These are phyloP conservation scores for Avena eriantha DNA, from an alignment of 176 grass and related monocot species.

Conservation along the genomic window DNA sequence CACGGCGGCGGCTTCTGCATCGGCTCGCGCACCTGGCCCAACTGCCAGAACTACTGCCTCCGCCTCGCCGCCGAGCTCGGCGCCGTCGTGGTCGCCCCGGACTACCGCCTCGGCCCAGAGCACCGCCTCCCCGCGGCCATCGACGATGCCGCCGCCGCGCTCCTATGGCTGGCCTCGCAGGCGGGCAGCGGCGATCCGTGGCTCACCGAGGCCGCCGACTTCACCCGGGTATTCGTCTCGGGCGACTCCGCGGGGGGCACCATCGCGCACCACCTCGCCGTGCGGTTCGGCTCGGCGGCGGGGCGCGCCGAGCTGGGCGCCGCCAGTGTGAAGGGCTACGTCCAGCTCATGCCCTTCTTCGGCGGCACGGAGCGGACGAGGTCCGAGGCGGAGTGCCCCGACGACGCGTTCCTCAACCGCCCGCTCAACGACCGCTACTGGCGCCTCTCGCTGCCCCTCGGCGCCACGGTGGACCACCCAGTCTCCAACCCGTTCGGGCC, in stretches of 20 bases:
- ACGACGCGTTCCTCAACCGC: conserved; percentile 69
- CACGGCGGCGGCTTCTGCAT: conserved; percentile 88
- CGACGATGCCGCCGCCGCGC: conserved; percentile 49
- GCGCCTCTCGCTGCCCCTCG: conserved; percentile 73
- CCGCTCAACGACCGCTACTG: conserved; percentile 85
- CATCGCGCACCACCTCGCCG: conserved; percentile 78
- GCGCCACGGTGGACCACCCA: conserved; percentile 70
- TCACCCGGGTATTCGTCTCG: conserved; percentile 63
- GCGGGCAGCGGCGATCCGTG: conserved; percentile 49
- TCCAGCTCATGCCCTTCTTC: conserved; percentile 87
- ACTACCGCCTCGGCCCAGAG: conserved; percentile 91
- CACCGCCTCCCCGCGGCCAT: conserved; percentile 75
- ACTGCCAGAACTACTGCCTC: conserved; percentile 90
- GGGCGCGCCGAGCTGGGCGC: conserved; percentile 54
- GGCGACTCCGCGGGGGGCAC: conserved; percentile 85
- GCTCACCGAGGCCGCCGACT: conserved; percentile 60
- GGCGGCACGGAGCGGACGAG: conserved; percentile 58
- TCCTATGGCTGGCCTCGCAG: conserved; percentile 58
- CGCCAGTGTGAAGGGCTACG: conserved; percentile 50
- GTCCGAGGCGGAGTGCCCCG: conserved; percentile 78
- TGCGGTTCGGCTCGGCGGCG: conserved; percentile 59
- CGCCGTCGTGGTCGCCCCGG: conserved; percentile 75
- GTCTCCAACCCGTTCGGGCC: conserved; percentile 72
- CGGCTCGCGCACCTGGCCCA: conserved; percentile 82
- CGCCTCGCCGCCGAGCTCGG: conserved; percentile 66